A percentile compares a stretch with the other conserved stretches of the same genome.
Evolutionary conservation across 768 basidiomycete genomes (phyloP).

Genomic region (Boletus speciosus): DNA sequence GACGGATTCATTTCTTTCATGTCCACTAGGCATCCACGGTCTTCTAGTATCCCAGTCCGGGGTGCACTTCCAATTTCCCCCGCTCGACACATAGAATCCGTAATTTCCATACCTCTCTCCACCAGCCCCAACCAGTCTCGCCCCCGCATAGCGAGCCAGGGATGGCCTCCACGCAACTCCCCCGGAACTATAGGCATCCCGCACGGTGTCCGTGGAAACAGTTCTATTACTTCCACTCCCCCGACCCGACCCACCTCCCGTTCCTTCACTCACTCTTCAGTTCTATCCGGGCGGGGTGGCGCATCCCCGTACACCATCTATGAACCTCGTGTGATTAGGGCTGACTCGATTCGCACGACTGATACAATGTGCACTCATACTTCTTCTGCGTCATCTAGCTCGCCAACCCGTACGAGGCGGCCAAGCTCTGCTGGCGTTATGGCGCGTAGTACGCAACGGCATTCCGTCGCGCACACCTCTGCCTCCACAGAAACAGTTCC

Average conservation of each 20-base stretch:
- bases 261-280: constrained; percentile 39
- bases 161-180: constrained; percentile 26
- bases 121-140: constrained; percentile 36
- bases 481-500: constrained; percentile 30
- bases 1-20: constrained; percentile 26
- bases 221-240: constrained; percentile 32
- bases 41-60: constrained; percentile 65
- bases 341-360: constrained; percentile 39
- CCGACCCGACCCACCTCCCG: constrained; percentile 43
- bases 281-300: constrained; percentile 31
- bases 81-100: constrained; percentile 59
- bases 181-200: constrained; percentile 36
- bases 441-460: constrained; percentile 20
- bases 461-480: constrained; percentile 30
- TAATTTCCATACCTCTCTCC: constrained; percentile 59
- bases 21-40: constrained; percentile 53
- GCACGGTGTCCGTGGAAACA: constrained; percentile 37
- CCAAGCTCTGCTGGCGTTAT: constrained; percentile 37
- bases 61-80: constrained; percentile 43
- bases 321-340: constrained; percentile 71
- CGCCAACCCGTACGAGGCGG: constrained; percentile 48
- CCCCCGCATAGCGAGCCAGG: constrained; percentile 37
- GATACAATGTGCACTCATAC: constrained; percentile 42
- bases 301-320: constrained; percentile 34
- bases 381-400: constrained; percentile 37